Base-by-base conservation (phyloP, 306 rosid species). In the Rubus idaeus region DNA sequence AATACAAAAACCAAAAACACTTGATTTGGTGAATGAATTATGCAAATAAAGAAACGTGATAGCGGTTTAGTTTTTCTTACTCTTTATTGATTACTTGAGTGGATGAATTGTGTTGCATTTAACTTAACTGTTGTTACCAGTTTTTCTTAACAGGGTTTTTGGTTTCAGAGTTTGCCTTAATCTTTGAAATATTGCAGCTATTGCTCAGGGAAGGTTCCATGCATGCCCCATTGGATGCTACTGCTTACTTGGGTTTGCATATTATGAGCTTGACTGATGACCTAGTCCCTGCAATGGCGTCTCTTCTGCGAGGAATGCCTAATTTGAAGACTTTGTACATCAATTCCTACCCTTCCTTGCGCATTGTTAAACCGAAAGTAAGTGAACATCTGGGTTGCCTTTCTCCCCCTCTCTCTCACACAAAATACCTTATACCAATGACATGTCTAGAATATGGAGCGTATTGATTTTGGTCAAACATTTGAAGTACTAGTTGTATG, bases 291-390 rank as follows among this genome's bases (percentile, higher is more conserved):
- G 63, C 62, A 8, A 12, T 71, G 49, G 49, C 51, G 3, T 35
- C 9, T 71, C 49, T 71, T 70, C 40, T 35, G 20, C 51, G 49
- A 71, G 75, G 62, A 51, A 37, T 37, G 62, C 75, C 75, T 9
- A 35, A 71, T 51, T 35, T 71, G 62, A 17, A 14, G 57, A 71
- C 62, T 50, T 51, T 51, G 53, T 37, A 35, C 49, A 18, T 71
- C 18, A 46, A 20, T 52, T 23, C 60, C 30, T 13, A 10, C 20
- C 21, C 60, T n/a, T 46, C 39, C 23, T 13, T 70, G 60, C 0
- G 26, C n/a, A 2, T 30, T 37, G 44, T 3, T 14, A 35, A 30
- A 47, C 23, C n/a, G 21, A 23, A 47, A 70, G 61, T 70, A 23
- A 50, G 41, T 18, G 37, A 30, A 30, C 18, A 5, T 21, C 9